Conservation (phyloP, 768 basidiomycete genomes). For the Boletus reticuloceps region DNA sequence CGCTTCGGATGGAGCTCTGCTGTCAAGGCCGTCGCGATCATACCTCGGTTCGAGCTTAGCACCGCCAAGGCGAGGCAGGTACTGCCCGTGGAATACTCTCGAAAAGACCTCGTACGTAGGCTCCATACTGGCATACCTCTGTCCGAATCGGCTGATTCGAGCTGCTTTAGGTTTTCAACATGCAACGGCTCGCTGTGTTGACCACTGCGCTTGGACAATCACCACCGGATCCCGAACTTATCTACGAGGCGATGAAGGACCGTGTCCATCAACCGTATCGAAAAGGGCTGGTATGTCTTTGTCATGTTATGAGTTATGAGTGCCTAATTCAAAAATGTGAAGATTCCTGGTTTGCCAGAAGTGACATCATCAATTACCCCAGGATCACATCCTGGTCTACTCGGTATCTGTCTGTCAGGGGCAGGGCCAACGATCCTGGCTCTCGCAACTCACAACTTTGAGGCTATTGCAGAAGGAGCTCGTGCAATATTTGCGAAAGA, state of each 20-base stretch:
- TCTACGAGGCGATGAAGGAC: constrained; percentile 99
- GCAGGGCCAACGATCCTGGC: constrained; percentile 98
- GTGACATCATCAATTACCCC: constrained; percentile 90
- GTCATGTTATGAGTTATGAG: background rate
- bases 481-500: constrained; percentile 66
- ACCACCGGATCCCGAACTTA: constrained; percentile 93
- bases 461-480: constrained; percentile 82
- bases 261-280: constrained; percentile 97
- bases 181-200: constrained; percentile 93
- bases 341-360: constrained; percentile 96
- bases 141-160: background rate
- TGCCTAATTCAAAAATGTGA: background rate
- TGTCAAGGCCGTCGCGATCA: constrained; percentile 91
- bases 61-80: constrained; percentile 93
- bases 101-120: constrained; percentile 77
- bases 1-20: constrained; percentile 80
- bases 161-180: constrained; percentile 83
- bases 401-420: constrained; percentile 97
- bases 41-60: constrained; percentile 93
- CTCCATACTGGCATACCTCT: background rate
- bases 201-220: constrained; percentile 89
- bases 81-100: constrained; percentile 78
- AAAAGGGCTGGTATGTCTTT: constrained; percentile 65
- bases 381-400: constrained; percentile 83
- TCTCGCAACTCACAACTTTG: constrained; percentile 82